Base-by-base conservation (phyloP, 495 filamentous ascomycete genomes). In the Barbatosphaeria neglecta region DNA sequence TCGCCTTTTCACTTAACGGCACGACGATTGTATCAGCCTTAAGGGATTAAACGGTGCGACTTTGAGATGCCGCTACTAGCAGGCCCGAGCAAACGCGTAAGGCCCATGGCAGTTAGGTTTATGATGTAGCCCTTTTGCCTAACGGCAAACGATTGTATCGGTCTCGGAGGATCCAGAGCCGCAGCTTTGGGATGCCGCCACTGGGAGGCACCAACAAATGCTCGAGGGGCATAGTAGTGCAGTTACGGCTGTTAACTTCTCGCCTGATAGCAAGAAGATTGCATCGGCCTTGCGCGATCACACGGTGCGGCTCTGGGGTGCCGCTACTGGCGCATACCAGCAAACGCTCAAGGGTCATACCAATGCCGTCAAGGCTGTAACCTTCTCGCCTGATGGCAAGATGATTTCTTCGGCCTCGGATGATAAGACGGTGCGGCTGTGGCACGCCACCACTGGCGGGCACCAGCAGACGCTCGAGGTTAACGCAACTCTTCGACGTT, bases 201-300 rank as follows among this genome's bases (percentile, higher is more conserved):
- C 11, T 18, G 37, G 45, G 9, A 22, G 1, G 15, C 22, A 11
- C 19, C 41, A 46, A 5, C 51, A 54, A 25, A 48, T 18, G 22
- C 44, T 56, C n/a, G 42, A 53, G 18, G 49, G 56, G 22, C 53
- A 56, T 28, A 41, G 6, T 22, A 33, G 27, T 37, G 0, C 2
- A 4, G 38, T 58, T 19, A 48, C 1, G 7, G 46, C 43, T 6
- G 44, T 50, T 3, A 22, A 27, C 20, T 55, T 58, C 37, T 46
- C 41, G 11, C 25, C 25, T 23, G 31, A 45, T 18, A 17, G 27
- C 25, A 10, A 10, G 16, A 10, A 6, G 43, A 6, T 45, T 22
- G 31, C 31, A 6, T 45, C 43, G 16, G 27, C 19, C 6, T 45
- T 27, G 3, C 24, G 35, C 15, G 43, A 45, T 45, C 9, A 24